phyloP scores from a whole-genome alignment of 495 filamentous ascomycete species.

The Aspergillus sparsus region DNA sequence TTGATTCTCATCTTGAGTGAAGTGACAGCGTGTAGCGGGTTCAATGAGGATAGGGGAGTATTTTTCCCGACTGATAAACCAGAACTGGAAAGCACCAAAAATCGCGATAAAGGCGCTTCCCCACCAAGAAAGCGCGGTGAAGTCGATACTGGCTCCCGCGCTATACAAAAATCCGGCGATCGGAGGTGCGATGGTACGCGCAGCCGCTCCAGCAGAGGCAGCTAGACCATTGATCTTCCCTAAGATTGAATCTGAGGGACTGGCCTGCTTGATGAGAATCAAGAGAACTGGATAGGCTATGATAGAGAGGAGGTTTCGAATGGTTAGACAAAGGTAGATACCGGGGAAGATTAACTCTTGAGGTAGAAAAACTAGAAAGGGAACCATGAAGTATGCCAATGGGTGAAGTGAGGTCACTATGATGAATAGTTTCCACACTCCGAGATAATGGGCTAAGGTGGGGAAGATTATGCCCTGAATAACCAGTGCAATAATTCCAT shows the following conservation, averaged over 20 bases:
- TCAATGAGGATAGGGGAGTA: constrained; percentile 41
- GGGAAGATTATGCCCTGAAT: constrained; percentile 80
- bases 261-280: constrained; percentile 83
- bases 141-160: constrained; percentile 62
- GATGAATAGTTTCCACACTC: constrained; percentile 72
- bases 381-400: constrained; percentile 73
- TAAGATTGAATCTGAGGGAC: constrained; percentile 63
- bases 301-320: constrained; percentile 77
- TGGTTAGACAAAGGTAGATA: constrained; percentile 70
- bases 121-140: constrained; percentile 80
- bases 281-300: constrained; percentile 76
- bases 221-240: constrained; percentile 82
- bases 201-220: constrained; percentile 74
- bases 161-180: constrained; percentile 76
- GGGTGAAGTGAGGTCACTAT: constrained; percentile 75
- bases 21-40: constrained; percentile 34
- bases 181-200: constrained; percentile 74
- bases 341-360: constrained; percentile 57
- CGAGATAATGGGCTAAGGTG: constrained; percentile 65
- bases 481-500: constrained; percentile 76
- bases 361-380: constrained; percentile 65
- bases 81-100: constrained; percentile 67
- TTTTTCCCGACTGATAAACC: constrained; percentile 58
- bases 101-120: constrained; percentile 69
- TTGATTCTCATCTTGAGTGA: constrained; percentile 27